Percentiles rank a stretch among this genome's conserved stretches.
phyloP scores from a whole-genome alignment of 2,329 filamentous ascomycete species.

The Scleromitrula shiraiana region DNA sequence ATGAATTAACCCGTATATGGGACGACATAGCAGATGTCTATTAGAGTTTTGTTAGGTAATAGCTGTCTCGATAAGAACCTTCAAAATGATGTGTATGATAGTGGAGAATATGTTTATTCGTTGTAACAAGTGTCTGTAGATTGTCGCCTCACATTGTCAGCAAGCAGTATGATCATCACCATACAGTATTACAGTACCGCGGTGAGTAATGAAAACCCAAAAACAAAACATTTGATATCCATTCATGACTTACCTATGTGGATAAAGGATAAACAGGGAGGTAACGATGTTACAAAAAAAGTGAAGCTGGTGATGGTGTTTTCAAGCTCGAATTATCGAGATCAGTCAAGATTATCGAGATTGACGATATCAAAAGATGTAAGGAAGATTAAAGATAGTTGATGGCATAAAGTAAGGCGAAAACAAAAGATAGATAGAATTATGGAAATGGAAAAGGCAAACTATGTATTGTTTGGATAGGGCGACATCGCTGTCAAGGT shows the following conservation, averaged over 20 bases:
- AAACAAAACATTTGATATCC: not conserved
- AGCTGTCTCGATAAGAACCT: not conserved
- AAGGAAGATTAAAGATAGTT: conserved; percentile 16
- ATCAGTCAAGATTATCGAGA: conserved; percentile 14
- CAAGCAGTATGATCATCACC: conserved; percentile 2
- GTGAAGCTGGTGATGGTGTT: conserved; percentile 13
- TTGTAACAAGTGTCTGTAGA: conserved; percentile 10
- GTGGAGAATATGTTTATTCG: conserved; percentile 7
- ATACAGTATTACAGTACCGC: conserved; percentile 1
- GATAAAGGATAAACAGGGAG: not conserved
- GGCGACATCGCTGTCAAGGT: conserved; percentile 13
- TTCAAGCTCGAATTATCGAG: conserved; percentile 8
- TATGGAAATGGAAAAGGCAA: conserved; percentile 17
- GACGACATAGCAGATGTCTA: conserved; percentile 18
- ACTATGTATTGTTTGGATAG: conserved; percentile 23
- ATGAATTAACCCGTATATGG: conserved; percentile 18
- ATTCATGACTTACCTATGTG: conserved; percentile 10
- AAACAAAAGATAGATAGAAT: conserved; percentile 10
- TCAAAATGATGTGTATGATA: conserved; percentile 8
- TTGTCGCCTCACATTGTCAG: conserved; percentile 20
- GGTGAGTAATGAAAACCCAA: not conserved
- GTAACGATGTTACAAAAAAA: conserved; percentile 2
- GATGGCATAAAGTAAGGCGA: conserved; percentile 23
- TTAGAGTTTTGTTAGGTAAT: conserved; percentile 10
- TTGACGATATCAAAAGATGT: no score